Evolutionary conservation across 257 asterid species (phyloP).

Genomic region (Hygrophila difformis): DNA sequence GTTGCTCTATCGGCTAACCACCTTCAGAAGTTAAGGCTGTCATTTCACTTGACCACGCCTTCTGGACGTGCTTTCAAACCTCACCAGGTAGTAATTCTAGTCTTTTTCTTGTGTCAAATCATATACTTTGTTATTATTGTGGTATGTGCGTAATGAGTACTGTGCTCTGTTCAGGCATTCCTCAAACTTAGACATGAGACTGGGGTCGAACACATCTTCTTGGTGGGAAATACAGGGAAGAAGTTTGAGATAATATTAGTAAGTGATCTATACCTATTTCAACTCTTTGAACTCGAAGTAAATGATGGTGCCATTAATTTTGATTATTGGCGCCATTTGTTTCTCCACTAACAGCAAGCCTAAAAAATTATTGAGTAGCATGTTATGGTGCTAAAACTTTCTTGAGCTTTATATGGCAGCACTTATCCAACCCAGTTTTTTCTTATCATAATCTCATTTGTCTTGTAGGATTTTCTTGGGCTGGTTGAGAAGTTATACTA

Average conservation of each 20-base stretch:
- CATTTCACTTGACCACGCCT: constrained; percentile 69
- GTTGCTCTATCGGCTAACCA: constrained; percentile 83
- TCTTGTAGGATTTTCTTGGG: constrained; percentile 92
- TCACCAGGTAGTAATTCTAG: constrained; percentile 62
- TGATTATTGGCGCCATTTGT: too few relatives aligned
- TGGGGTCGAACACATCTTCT: constrained; percentile 84
- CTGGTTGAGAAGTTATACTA: constrained; percentile 86
- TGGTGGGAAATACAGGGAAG: constrained; percentile 62
- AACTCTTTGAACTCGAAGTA: background rate
- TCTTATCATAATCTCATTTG: constrained; percentile 7
- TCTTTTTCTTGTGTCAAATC: constrained; percentile 3
- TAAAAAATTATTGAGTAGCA: too few relatives aligned
- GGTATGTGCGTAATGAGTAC: constrained; percentile 13
- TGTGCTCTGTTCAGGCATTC: constrained; percentile 59
- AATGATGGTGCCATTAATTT: too few relatives aligned
- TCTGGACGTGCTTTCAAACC: constrained; percentile 70
- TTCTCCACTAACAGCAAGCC: too few relatives aligned
- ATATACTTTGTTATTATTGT: constrained; percentile 1
- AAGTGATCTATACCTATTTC: constrained; percentile 29
- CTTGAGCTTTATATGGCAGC: too few relatives aligned
- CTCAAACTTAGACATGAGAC: constrained; percentile 73
- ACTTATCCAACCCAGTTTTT: background rate
- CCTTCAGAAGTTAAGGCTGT: constrained; percentile 76
- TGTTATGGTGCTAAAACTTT: too few relatives aligned
- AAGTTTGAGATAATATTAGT: constrained; percentile 62